These are phyloP conservation scores for Colletotrichum viniferum DNA, from an alignment of 2,329 filamentous ascomycete species.

Conservation along the genomic window DNA sequence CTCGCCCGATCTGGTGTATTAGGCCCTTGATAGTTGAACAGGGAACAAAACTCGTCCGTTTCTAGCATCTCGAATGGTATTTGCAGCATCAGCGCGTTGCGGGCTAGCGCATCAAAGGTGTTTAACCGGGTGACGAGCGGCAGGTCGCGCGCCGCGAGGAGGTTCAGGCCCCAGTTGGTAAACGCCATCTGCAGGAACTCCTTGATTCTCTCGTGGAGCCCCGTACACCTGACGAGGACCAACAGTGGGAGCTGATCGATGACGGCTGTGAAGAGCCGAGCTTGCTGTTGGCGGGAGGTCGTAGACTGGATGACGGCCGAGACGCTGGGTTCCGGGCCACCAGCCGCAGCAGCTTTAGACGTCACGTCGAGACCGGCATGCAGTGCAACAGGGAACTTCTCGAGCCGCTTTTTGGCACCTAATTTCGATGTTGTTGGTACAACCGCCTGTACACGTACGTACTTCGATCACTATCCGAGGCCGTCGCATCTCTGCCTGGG, in stretches of 20 bases:
- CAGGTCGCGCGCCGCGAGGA: neutral
- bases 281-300: neutral
- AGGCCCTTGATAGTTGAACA: neutral
- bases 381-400: neutral
- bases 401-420: neutral
- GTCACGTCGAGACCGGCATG: neutral
- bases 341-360: neutral
- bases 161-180: neutral
- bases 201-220: neutral
- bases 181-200: neutral
- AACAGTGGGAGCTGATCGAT: neutral
- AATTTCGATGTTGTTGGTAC: neutral
- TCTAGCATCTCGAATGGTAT: neutral
- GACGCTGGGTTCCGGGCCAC: neutral
- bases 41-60: neutral
- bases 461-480: neutral
- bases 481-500: neutral
- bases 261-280: neutral
- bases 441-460: neutral
- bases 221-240: neutral
- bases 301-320: neutral
- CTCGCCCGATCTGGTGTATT: neutral
- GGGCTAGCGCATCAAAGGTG: neutral
- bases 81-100: neutral
- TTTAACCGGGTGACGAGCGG: neutral